Percentiles rank a stretch among this genome's conserved stretches.
phyloP scores from a whole-genome alignment of 345 rosid genomes.

The Barbarea vulgaris region DNA sequence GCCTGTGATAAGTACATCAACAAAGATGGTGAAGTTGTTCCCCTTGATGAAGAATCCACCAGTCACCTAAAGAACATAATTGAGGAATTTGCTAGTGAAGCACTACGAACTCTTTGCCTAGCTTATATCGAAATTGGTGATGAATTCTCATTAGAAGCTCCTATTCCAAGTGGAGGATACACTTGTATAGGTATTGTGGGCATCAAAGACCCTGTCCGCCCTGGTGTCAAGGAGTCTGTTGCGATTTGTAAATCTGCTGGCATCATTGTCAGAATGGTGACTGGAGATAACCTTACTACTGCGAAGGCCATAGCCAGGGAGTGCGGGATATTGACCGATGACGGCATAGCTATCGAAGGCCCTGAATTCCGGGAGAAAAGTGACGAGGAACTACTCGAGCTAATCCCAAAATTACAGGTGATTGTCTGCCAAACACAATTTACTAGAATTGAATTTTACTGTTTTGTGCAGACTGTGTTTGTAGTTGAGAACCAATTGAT shows the following conservation, averaged over 20 bases:
- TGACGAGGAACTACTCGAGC: slow-evolving; percentile 56
- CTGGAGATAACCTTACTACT: slow-evolving; percentile 85
- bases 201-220: slow-evolving; percentile 83
- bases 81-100: slow-evolving; percentile 81
- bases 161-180: slow-evolving; percentile 62
- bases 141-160: slow-evolving; percentile 52
- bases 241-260: slow-evolving; percentile 86
- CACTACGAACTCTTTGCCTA: slow-evolving; percentile 94
- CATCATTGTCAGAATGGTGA: slow-evolving; percentile 80
- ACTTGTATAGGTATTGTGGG: slow-evolving; percentile 83
- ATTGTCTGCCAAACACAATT: slow-evolving; percentile 15
- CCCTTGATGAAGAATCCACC: slow-evolving; percentile 57
- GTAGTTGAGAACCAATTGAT: slow-evolving; percentile 15
- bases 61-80: slow-evolving; percentile 55
- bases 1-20: slow-evolving; percentile 75
- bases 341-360: slow-evolving; percentile 67
- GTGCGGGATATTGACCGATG: slow-evolving; percentile 76
- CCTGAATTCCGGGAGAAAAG: slow-evolving; percentile 57
- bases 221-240: slow-evolving; percentile 85
- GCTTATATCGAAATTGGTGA: slow-evolving; percentile 69
- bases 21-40: slow-evolving; percentile 70
- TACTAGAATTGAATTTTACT: background rate
- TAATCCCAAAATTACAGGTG: slow-evolving; percentile 92
- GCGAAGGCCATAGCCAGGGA: slow-evolving; percentile 94
- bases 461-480: slow-evolving; percentile 5